A percentile compares a stretch with the other conserved stretches of the same genome.
Evolutionary conservation across 331 rosid genomes (phyloP).

Genomic region (Prunus yedoensis): DNA sequence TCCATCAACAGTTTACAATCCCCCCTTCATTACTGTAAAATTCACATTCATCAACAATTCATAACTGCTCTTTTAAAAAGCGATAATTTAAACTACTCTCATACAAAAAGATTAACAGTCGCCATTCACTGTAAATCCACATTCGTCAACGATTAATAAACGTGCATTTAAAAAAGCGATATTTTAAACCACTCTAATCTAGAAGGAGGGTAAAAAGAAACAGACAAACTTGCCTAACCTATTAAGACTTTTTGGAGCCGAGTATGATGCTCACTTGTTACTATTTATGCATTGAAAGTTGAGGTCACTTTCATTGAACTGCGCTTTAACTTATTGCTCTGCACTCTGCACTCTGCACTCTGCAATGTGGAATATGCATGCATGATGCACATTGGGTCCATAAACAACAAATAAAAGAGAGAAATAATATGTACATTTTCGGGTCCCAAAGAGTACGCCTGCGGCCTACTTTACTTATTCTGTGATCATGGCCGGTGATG

Average conservation of each 20-base stretch:
- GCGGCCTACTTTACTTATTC: conserved; percentile 4
- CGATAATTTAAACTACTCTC: too few relatives aligned
- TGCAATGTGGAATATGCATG: background rate
- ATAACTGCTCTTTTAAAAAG: too few relatives aligned
- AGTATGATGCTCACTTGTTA: too few relatives aligned
- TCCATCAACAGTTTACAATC: background rate
- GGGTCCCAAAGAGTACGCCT: conserved; percentile 34
- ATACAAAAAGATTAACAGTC: too few relatives aligned
- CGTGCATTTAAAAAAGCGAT: too few relatives aligned
- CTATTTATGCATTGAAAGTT: background rate
- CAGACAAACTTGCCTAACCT: too few relatives aligned
- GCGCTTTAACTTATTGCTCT: conserved; percentile 3
- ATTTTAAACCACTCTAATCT: too few relatives aligned
- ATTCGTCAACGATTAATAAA: too few relatives aligned
- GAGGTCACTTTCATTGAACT: conserved; percentile 8
- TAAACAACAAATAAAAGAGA: background rate
- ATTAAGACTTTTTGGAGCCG: too few relatives aligned
- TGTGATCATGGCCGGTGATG: conserved; percentile 29
- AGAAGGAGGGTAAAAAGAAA: too few relatives aligned
- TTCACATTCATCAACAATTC: background rate
- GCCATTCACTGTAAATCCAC: too few relatives aligned
- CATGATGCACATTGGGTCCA: conserved; percentile 13
- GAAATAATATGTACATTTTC: too few relatives aligned
- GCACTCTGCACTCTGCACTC: background rate
- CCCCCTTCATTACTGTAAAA: background rate